Base-by-base conservation (phyloP, 305 asterid species). In the Fraxinus platypoda region DNA sequence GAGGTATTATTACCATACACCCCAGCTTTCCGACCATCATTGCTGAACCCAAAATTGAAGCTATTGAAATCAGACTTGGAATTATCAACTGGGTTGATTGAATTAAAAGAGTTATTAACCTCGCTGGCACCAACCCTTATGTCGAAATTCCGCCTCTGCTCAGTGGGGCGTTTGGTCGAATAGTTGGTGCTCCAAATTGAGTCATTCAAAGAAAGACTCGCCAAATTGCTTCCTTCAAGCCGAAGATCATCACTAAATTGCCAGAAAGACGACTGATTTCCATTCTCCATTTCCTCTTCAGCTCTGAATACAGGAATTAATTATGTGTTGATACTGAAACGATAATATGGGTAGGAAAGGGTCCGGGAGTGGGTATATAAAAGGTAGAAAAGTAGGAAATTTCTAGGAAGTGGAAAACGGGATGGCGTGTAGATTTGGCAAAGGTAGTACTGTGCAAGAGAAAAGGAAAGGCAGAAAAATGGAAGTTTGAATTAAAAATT, bases 221-320 rank as follows among this genome's bases (percentile, higher is more conserved):
- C 87, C 9, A 96, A 84, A 28, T 35, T 88, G 85, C 81, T 87
- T 26, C 90, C 88, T 62, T 97, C 97, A 1, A 91, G 82, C 38
- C 98, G 98, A n/a, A 97, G 95, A 75, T 94, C 89, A 74, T 97
- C 99, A 79, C 98, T 94, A 92, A 97, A 97, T 77, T 97, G 98
- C 94, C 94, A 91, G 84, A 96, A 95, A 23, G 97, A 89, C 1
- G 97, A 92, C 75, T 94, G 95, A 74, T 84, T 91, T 57, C 9
- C 71, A 82, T 81, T 88, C 82, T 95, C 97, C 97, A 93, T 92
- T 76, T 80, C 74, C 21, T 5, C 8, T 11, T 74, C 74, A 30
- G 17, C 74, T 68, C 21, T 81, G 75, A 59, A 41, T 17, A 46
- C n/a, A 31, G 26, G 75, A 77, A 17, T 8, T 25, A 21, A 2